Evolutionary conservation across 768 basidiomycete genomes (phyloP), one percentile per base, ranked within the genome.

Genomic region (Rhodotorula taiwanensis): DNA sequence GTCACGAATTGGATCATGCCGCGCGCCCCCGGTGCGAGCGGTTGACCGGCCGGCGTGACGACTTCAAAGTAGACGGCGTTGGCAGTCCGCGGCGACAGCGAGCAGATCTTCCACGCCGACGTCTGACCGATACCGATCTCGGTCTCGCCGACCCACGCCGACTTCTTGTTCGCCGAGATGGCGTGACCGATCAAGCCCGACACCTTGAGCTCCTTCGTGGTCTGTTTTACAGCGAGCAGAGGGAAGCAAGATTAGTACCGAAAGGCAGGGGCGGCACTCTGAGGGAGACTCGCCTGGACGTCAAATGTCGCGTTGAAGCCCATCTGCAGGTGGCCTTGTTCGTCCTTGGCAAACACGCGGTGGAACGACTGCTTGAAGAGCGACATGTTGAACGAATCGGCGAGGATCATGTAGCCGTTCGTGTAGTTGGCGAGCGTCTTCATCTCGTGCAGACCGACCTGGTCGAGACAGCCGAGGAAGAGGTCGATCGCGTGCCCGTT

Each of bases 291-390:
- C 3, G 62, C 57, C 59, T 62, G 58, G 30, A 99, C 94, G 75
- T 98, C 95, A 70, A 99, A 94, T 1, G 92, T 98, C 15, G 92
- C 95, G 72, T 98, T 99, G 79, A 98, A 98, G 58, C 94, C 95
- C 93, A 98, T 97, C 73, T 87, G 84, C 31, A 98, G 80, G 68
- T 88, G 82, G 2, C 93, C 94, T 66, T 94, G 84, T 23, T 88
- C 89, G 69, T 94, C 94, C 76, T 95, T 97, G 73, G 81, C 84
- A 76, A 99, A 91, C 45, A 94, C 79, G 45, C 92, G 84, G 45
- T 95, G 81, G 84, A 95, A 97, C 72, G 86, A 89, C 76, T 97
- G 94, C 79, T 98, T 98, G 84, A 98, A 98, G 75, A 98, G 95
- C 30, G 91, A 91, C 15, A 94, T 98, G 16, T 88, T 85, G 76